Conservation (phyloP, 139 green algal genomes). For the Desmodesmus armatus region DNA sequence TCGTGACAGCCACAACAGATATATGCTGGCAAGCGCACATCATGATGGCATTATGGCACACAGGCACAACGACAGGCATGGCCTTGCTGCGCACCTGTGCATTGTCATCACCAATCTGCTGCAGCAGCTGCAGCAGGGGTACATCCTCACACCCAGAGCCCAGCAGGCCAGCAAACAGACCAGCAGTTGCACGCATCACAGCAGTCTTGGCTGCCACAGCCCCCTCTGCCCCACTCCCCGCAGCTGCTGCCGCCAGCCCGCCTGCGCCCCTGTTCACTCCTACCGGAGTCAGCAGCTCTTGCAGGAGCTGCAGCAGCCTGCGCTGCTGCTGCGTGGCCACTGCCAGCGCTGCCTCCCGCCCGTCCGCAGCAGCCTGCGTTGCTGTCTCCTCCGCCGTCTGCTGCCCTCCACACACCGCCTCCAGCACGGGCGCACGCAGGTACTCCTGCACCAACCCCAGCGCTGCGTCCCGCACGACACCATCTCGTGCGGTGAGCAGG, state of each 20-base stretch:
- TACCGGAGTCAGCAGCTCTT: not conserved
- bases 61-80: too few species aligned
- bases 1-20: too few species aligned
- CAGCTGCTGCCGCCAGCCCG: not conserved
- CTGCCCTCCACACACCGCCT: not conserved
- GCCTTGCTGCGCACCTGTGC: conserved; percentile 7
- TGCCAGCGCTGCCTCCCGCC: not conserved
- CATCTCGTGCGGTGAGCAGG: not conserved
- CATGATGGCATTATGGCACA: too few species aligned
- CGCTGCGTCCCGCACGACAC: conserved; percentile 4
- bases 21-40: too few species aligned
- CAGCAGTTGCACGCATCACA: conserved; percentile 27
- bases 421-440: not conserved
- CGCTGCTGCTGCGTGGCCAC: not conserved
- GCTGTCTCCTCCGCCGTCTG: not conserved
- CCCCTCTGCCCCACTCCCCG: not conserved
- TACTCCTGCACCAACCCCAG: conserved; percentile 14
- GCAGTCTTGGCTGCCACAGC: not conserved
- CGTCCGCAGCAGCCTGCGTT: not conserved
- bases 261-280: not conserved
- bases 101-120: conserved; percentile 1
- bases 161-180: not conserved
- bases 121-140: conserved; percentile 26
- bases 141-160: conserved; percentile 11
- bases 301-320: conserved; percentile 6